Conservation (phyloP, 2,329 filamentous ascomycete genomes). For the Sporothrix luriei region DNA sequence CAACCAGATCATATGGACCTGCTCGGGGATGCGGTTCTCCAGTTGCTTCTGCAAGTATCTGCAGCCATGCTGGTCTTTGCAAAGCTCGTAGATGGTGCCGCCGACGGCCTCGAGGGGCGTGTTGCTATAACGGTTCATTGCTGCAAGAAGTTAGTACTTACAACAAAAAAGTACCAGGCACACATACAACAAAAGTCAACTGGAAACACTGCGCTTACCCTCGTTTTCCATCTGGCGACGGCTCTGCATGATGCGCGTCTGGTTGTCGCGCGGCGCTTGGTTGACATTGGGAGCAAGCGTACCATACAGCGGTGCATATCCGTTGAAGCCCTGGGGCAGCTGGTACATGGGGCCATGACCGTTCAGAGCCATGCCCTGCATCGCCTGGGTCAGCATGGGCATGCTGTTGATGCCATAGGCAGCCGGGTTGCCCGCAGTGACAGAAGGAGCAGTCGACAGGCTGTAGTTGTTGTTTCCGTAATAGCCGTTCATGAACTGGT, state of each 20-base stretch:
- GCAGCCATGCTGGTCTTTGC: conserved; percentile 98
- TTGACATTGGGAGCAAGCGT: conserved; percentile 45
- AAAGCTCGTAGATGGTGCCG: conserved; percentile 84
- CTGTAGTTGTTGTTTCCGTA: conserved; percentile 37
- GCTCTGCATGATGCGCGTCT: conserved; percentile 73
- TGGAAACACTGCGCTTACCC: conserved; percentile 51
- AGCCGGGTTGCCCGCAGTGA: conserved; percentile 37
- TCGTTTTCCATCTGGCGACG: conserved; percentile 74
- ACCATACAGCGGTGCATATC: conserved; percentile 58
- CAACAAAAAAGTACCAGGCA: conserved; percentile 22
- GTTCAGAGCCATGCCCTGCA: conserved; percentile 66
- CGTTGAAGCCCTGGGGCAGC: conserved; percentile 59
- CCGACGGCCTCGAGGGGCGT: conserved; percentile 77
- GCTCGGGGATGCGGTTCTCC: conserved; percentile 80
- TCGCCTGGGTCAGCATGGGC: conserved; percentile 66
- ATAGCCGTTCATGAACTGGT: conserved; percentile 40
- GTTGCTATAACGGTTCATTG: conserved; percentile 80
- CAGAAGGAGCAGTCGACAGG: conserved; percentile 24
- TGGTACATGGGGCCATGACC: conserved; percentile 55
- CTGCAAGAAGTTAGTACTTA: conserved; percentile 46
- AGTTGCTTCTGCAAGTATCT: conserved; percentile 96
- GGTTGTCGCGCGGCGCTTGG: conserved; percentile 64
- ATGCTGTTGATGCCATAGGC: conserved; percentile 50
- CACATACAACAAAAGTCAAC: neutral
- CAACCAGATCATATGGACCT: conserved; percentile 89